Evolutionary conservation across 2,329 filamentous ascomycete species (phyloP).

Genomic region (Sclerotinia glacialis): DNA sequence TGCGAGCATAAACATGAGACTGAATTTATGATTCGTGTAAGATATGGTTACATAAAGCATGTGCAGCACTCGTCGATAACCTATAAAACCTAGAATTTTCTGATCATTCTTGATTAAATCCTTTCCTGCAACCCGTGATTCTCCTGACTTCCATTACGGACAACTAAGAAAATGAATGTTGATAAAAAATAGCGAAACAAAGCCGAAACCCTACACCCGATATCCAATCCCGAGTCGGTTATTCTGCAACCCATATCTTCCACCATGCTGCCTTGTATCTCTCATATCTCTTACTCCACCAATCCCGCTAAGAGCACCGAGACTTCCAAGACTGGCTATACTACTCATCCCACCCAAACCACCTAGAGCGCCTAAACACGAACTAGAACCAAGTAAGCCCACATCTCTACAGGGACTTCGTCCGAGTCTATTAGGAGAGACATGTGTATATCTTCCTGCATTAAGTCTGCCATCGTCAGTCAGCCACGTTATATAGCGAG

Average conservation of each 20-base stretch:
- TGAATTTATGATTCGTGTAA: constrained; percentile 34
- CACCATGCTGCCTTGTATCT: constrained; percentile 7
- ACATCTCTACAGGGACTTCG: constrained; percentile 16
- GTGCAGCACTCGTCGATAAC: constrained; percentile 25
- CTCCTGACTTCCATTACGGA: not conserved
- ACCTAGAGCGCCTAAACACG: constrained; percentile 3
- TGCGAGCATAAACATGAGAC: constrained; percentile 19
- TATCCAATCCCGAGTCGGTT: not conserved
- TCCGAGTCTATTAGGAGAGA: constrained; percentile 6
- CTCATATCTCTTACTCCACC: constrained; percentile 12
- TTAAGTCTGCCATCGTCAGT: not conserved
- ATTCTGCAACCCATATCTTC: constrained; percentile 9
- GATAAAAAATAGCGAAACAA: not conserved
- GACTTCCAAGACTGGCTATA: not conserved
- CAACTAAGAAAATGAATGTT: not conserved
- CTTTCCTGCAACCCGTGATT: not conserved
- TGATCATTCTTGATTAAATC: not conserved
- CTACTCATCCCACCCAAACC: not conserved
- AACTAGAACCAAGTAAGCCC: constrained; percentile 5
- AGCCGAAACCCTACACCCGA: not conserved
- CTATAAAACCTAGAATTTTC: constrained; percentile 12
- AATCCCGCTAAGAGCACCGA: constrained; percentile 1
- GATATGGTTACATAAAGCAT: constrained; percentile 35
- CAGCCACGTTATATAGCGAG: not conserved
- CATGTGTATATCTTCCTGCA: not conserved